A percentile compares a stretch with the other conserved stretches of the same genome.
These are phyloP conservation scores for Phytophthora agathidicida DNA, from an alignment of 352 stramenopile species.

Conservation along the genomic window DNA sequence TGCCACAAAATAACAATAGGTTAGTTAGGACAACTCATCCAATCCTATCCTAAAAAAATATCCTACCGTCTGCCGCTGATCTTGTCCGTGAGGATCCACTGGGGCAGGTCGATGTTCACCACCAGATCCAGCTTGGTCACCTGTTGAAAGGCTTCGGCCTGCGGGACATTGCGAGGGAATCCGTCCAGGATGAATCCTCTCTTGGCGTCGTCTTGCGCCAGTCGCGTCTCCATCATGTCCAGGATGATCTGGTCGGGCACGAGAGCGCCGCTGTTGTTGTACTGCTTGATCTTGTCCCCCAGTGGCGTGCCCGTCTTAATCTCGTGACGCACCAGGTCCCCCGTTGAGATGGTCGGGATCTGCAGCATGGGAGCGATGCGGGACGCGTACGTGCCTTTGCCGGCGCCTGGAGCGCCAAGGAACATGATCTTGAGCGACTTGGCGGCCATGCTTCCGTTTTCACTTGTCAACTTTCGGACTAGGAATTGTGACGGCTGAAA, in stretches of 20 bases:
- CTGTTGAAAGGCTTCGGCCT: constrained; percentile 86
- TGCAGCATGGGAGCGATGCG: constrained; percentile 86
- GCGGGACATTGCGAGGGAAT: constrained; percentile 89
- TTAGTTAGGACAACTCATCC: constrained; percentile 1
- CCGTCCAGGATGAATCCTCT: constrained; percentile 89
- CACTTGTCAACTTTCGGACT: too few species aligned
- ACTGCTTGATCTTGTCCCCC: constrained; percentile 83
- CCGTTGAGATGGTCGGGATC: constrained; percentile 91
- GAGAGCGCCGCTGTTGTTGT: constrained; percentile 82
- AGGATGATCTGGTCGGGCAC: constrained; percentile 91
- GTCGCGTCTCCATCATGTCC: constrained; percentile 85
- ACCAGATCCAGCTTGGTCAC: constrained; percentile 80
- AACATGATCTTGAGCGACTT: constrained; percentile 89
- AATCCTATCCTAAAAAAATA: neutral
- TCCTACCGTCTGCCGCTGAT: constrained; percentile 82
- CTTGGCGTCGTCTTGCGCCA: constrained; percentile 73
- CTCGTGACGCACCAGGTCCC: constrained; percentile 89
- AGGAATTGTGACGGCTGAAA: too few species aligned
- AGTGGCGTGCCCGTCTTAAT: constrained; percentile 83
- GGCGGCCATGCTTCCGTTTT: constrained; percentile 23
- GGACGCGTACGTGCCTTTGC: constrained; percentile 91
- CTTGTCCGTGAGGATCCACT: constrained; percentile 91
- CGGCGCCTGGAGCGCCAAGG: constrained; percentile 86
- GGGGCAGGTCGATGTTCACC: constrained; percentile 88
- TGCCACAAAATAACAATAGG: constrained; percentile 15